phyloP scores from a whole-genome alignment of 2,329 filamentous ascomycete species.

The Colletotrichum spaethianum region DNA sequence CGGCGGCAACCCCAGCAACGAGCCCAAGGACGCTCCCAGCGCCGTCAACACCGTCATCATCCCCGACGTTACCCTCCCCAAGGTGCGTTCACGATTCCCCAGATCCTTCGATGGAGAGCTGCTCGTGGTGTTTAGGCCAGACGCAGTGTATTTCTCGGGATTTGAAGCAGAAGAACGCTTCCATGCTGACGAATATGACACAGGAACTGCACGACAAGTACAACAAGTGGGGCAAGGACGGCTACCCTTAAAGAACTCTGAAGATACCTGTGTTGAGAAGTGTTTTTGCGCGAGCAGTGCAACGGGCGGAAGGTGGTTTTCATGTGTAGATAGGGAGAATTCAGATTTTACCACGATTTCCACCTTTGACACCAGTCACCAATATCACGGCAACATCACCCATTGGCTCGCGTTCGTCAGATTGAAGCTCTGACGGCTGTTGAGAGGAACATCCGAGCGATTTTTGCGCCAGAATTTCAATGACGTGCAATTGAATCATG shows the following conservation, averaged over 20 bases:
- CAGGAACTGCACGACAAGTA: constrained; percentile 94
- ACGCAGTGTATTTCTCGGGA: neutral
- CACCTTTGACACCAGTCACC: neutral
- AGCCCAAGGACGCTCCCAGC: constrained; percentile 91
- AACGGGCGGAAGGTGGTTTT: constrained; percentile 28
- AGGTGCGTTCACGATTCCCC: constrained; percentile 66
- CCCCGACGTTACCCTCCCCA: constrained; percentile 92
- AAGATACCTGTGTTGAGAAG: constrained; percentile 31
- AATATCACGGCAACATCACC: neutral
- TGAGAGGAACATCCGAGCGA: neutral
- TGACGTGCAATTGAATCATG: constrained; percentile 6
- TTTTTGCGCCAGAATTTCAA: neutral
- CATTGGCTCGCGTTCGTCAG: neutral
- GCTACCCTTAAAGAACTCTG: constrained; percentile 71
- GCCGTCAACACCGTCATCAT: constrained; percentile 96
- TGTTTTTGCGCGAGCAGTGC: constrained; percentile 20
- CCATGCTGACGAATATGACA: constrained; percentile 35
- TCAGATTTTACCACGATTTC: constrained; percentile 26
- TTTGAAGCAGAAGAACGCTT: neutral
- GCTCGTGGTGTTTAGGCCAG: neutral
- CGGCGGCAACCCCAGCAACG: constrained; percentile 82
- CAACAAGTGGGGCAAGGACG: constrained; percentile 99
- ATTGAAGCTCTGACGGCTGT: neutral
- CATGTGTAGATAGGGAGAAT: constrained; percentile 43
- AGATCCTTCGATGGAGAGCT: neutral